Base-by-base conservation (phyloP, 2,329 filamentous ascomycete genomes). In the Teratosphaeria viscida region DNA sequence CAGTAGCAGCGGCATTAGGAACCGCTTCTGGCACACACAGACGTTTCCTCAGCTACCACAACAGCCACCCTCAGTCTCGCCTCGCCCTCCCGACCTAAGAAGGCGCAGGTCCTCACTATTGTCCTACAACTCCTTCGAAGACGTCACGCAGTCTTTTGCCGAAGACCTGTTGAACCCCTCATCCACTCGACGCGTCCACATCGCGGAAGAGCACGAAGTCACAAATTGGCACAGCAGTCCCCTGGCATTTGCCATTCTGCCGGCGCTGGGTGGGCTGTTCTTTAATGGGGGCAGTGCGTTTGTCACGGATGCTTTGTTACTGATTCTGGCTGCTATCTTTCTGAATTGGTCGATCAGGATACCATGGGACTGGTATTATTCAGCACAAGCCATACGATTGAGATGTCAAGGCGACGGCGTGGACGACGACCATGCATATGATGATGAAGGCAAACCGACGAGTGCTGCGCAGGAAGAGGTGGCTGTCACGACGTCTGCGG, bases 271-370 rank as follows among this genome's bases (percentile, higher is more conserved):
- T 0, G 92, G 92, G 0, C 75, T 95, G 55, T 78, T 96, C 59
- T 95, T 96, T 71, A 83, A 88, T 62, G 89, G 95, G 75, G 92
- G 92, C 12, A 87, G 86, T 66, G 83, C 87, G 0, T 81, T 96
- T 62, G 84, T 92, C 58, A 96, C 91, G 0, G 92, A 97, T 73
- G 75, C 95, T 32, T 87, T 94, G 67, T 78, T 97, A 37, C 76
- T 97, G 35, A 85, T 82, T 2, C 74, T 97, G 62, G 89, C 89
- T 2, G 89, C 87, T 4, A 82, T 96, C 53, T 95, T 96, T 68
- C 78, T 97, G 62, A 92, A 96, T 71, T 96, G 91, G 90, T 92
- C 89, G 55, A 87, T 96, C 52, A 87, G 90, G 59, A 79, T 94
- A 65, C 92, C 92, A 66, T 97, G 92, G 92, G 76, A 81, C 58